Evolutionary conservation across 1,139 yeast genomes (phyloP).

Genomic region (Saccharomycopsis phalli): DNA sequence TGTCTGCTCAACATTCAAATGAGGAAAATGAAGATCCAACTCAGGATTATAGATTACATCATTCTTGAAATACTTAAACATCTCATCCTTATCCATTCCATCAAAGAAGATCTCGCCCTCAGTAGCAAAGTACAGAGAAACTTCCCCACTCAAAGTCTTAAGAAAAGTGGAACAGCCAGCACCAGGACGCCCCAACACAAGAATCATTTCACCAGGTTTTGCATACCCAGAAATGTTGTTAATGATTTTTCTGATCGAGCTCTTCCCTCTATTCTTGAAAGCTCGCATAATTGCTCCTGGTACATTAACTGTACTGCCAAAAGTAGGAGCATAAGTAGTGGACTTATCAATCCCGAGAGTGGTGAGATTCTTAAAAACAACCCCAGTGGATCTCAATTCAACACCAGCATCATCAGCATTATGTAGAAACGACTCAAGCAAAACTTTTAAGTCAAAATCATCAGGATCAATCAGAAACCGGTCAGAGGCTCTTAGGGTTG

Average conservation of each 20-base stretch:
- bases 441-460: conserved; percentile 27
- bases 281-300: conserved; percentile 29
- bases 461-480: conserved; percentile 22
- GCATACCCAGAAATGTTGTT: conserved; percentile 37
- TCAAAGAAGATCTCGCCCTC: conserved; percentile 25
- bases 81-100: conserved; percentile 23
- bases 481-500: conserved; percentile 15
- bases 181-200: conserved; percentile 48
- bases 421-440: conserved; percentile 26
- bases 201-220: conserved; percentile 40
- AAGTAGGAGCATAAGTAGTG: conserved; percentile 39
- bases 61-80: conserved; percentile 28
- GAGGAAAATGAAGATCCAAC: conserved; percentile 40
- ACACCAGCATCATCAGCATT: conserved; percentile 30
- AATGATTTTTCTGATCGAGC: conserved; percentile 37
- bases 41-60: conserved; percentile 35
- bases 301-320: conserved; percentile 36
- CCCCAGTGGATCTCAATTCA: conserved; percentile 28
- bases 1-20: conserved; percentile 39
- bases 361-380: conserved; percentile 29
- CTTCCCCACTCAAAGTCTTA: conserved; percentile 42
- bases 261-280: conserved; percentile 24
- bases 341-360: conserved; percentile 43
- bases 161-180: conserved; percentile 47
- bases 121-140: conserved; percentile 33